Base-by-base conservation (phyloP, 805 yeast genomes). In the Lipomyces japonicus region DNA sequence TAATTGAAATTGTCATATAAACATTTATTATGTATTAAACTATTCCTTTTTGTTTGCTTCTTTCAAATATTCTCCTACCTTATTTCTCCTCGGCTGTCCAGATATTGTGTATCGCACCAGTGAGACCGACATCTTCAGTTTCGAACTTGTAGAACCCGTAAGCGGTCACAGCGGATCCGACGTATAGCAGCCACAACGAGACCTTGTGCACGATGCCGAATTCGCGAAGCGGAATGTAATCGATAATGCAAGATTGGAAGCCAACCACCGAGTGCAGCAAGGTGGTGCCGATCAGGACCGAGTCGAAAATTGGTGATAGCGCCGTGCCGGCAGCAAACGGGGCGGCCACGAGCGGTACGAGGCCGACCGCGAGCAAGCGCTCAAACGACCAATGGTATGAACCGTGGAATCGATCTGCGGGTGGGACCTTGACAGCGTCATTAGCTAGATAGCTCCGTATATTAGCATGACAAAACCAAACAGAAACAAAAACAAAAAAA, bases 361-460 rank as follows among this genome's bases (percentile, higher is more conserved):
- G 72, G 9, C 82, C 79, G 16, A 83, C 67, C 2, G 95, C 75
- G 31, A 88, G 71, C 3, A 79, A 63, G 60, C 86, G 79, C 74
- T 91, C 98, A 61, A 82, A 81, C n/a, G 86, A 73, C 98, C 98
- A 91, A 73, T 90, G 97, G 67, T 80, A 77, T 22, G 95, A 85
- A 42, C 97, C 97, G 63, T 88, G 90, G 44, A 74, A 64, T 58
- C 75, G 78, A 63, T 78, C 74, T 3, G 81, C 66, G 36, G 74
- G 68, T 35, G 97, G 97, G 14, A 79, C 71, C 30, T 72, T 70
- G 62, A 76, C 84, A 14, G 97, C 89, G 55, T 93, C 97, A 68
- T 91, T 93, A 42, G 90, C 95, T 4, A 23, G 7, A 34, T 14
- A 28, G 12, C 31, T 12, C 10, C 7, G 31, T 12, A 7, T 7